These are phyloP conservation scores for Papiliotrema flavescens DNA, from an alignment of 1,284 basidiomycete species.

Conservation along the genomic window DNA sequence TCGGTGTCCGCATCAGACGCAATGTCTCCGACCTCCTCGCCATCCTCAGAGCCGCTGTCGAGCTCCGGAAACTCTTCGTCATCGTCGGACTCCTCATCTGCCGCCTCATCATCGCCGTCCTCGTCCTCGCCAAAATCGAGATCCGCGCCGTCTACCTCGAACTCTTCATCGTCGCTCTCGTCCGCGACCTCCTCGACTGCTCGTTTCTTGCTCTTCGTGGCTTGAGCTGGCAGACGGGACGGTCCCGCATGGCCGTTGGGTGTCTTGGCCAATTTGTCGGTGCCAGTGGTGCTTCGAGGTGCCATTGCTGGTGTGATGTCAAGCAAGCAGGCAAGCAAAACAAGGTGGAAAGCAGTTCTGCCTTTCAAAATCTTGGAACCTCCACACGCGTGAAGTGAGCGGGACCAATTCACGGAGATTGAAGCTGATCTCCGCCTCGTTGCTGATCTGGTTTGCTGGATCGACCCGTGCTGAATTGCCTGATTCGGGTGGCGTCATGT, in stretches of 20 bases:
- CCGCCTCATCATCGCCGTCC: slow-evolving; percentile 29
- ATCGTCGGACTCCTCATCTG: slow-evolving; percentile 41
- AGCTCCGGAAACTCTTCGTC: slow-evolving; percentile 28
- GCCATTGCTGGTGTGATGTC: slow-evolving; percentile 2
- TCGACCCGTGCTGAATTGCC: too few species aligned
- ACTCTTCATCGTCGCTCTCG: slow-evolving; percentile 22
- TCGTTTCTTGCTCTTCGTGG: slow-evolving; percentile 13
- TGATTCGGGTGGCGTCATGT: too few species aligned
- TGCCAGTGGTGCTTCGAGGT: slow-evolving; percentile 4
- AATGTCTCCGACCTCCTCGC: slow-evolving; percentile 29
- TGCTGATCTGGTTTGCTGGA: too few species aligned
- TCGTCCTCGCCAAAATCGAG: slow-evolving; percentile 32
- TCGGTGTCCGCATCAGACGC: slow-evolving; percentile 51
- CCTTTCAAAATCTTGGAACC: slow-evolving; percentile 11
- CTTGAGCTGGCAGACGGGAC: slow-evolving; percentile 5
- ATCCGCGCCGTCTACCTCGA: slow-evolving; percentile 38
- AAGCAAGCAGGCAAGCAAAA: too few species aligned
- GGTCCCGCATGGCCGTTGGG: slow-evolving; percentile 21
- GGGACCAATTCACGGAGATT: not conserved
- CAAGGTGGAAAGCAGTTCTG: not conserved
- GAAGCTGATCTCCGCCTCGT: too few species aligned
- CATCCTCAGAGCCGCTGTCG: slow-evolving; percentile 37
- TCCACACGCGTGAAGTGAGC: not conserved
- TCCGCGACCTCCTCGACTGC: slow-evolving; percentile 15
- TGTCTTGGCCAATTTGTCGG: slow-evolving; percentile 17